Conservation (phyloP, 2,329 filamentous ascomycete genomes). For the Claviceps africana region DNA sequence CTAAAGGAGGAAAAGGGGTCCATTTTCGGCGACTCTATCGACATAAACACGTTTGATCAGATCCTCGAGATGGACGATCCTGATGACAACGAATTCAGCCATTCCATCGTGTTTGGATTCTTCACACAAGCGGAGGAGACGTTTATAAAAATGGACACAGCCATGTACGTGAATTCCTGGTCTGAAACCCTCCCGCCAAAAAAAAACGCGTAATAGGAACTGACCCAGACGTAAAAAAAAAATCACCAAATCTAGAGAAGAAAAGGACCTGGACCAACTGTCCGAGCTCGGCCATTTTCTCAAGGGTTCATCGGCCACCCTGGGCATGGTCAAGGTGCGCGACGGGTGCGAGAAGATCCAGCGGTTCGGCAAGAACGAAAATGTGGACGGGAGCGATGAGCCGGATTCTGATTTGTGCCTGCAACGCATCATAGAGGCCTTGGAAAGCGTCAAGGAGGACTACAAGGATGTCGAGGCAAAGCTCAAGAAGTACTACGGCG, state of each 20-base stretch:
- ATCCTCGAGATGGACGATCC: constrained; percentile 98
- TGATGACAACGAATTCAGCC: constrained; percentile 74
- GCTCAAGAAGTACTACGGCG: constrained; percentile 52
- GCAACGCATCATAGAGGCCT: constrained; percentile 52
- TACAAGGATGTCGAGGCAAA: constrained; percentile 59
- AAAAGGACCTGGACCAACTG: constrained; percentile 56
- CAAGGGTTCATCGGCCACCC: constrained; percentile 90
- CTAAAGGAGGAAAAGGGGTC: background rate
- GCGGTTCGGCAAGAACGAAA: constrained; percentile 72
- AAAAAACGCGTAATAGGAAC: too few species aligned
- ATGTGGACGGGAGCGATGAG: constrained; percentile 57
- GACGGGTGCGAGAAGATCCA: constrained; percentile 96
- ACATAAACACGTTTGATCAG: constrained; percentile 71
- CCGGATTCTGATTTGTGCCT: constrained; percentile 55
- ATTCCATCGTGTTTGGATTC: constrained; percentile 78
- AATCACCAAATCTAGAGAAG: constrained; percentile 38
- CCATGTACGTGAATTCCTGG: constrained; percentile 68
- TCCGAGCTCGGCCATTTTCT: constrained; percentile 87
- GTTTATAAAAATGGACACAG: constrained; percentile 69
- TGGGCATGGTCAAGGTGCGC: constrained; percentile 80
- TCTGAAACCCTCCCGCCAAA: too few species aligned
- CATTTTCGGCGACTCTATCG: constrained; percentile 58
- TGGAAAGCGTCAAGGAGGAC: constrained; percentile 60
- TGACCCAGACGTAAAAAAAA: too few species aligned
- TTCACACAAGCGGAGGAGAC: constrained; percentile 83